Percentiles rank a stretch among this genome's conserved stretches.
Conservation (phyloP, 2,329 filamentous ascomycete genomes). For the Geosmithia putterillii region DNA sequence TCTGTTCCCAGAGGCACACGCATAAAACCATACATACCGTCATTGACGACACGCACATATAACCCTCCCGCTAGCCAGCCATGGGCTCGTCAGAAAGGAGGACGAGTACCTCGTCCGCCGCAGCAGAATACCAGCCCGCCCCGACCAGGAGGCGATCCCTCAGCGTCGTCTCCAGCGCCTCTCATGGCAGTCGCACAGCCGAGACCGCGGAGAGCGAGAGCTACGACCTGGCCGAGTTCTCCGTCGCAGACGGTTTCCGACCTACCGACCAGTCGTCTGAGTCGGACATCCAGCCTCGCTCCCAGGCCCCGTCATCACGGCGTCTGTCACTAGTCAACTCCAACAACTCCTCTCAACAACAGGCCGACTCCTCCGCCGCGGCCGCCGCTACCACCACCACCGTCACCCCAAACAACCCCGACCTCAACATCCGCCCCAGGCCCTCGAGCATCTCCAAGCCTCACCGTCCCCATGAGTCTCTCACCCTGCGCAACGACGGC, state of each 20-base stretch:
- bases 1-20: background rate
- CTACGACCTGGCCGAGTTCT: conserved; percentile 35
- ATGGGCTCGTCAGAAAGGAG: conserved; percentile 29
- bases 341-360: conserved; percentile 7
- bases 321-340: background rate
- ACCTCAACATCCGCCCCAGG: conserved; percentile 14
- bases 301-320: background rate
- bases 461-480: conserved; percentile 32
- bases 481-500: conserved; percentile 40
- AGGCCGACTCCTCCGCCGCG: conserved; percentile 8
- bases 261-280: conserved; percentile 12
- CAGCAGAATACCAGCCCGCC: conserved; percentile 18
- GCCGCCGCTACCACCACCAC: too few species aligned
- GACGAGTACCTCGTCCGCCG: conserved; percentile 4
- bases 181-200: conserved; percentile 1
- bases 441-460: conserved; percentile 46
- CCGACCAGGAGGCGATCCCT: conserved; percentile 28
- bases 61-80: conserved; percentile 7
- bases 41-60: background rate
- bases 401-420: too few species aligned
- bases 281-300: background rate
- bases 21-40: background rate
- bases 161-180: conserved; percentile 16
- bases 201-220: too few species aligned
- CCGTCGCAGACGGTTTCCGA: conserved; percentile 40